These are phyloP conservation scores for Beauveria sp. DNA, from an alignment of 2,329 filamentous ascomycete species.

Conservation along the genomic window DNA sequence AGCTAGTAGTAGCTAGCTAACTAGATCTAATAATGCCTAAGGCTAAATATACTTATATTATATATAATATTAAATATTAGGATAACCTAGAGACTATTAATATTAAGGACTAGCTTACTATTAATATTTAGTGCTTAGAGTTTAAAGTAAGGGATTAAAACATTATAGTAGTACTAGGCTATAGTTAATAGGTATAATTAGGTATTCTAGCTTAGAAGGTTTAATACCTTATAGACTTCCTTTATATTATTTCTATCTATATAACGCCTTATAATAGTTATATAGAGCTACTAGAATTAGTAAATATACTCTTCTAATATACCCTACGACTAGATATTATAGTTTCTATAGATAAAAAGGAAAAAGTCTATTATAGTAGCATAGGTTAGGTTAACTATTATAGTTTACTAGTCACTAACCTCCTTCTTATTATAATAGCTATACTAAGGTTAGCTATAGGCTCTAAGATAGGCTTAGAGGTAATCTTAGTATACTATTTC, in stretches of 20 bases:
- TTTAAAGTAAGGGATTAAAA: conserved; percentile 18
- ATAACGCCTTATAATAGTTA: conserved; percentile 17
- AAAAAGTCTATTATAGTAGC: conserved; percentile 9
- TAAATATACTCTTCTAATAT: conserved; percentile 16
- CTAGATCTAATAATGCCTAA: conserved; percentile 18
- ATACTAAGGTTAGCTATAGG: too few relatives aligned
- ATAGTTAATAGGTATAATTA: conserved; percentile 11
- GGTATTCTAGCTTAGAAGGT: background rate
- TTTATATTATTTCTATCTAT: conserved; percentile 19
- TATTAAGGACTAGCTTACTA: conserved; percentile 19
- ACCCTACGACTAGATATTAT: background rate
- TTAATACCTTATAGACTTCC: conserved; percentile 21
- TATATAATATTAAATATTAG: conserved; percentile 24
- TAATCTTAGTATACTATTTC: conserved; percentile 14
- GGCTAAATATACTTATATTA: conserved; percentile 19
- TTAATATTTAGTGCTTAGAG: conserved; percentile 19
- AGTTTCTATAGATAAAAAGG: background rate
- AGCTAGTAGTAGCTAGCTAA: conserved; percentile 21
- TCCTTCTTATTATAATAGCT: too few relatives aligned
- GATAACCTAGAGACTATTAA: conserved; percentile 17
- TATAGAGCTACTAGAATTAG: conserved; percentile 22
- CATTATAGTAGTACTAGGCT: conserved; percentile 17
- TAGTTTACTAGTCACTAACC: too few relatives aligned
- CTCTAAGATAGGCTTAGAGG: background rate
- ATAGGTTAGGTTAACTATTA: conserved; percentile 13